These are phyloP conservation scores for Croton laevigatus DNA, from an alignment of 441 rosid genomes.

Conservation along the genomic window DNA sequence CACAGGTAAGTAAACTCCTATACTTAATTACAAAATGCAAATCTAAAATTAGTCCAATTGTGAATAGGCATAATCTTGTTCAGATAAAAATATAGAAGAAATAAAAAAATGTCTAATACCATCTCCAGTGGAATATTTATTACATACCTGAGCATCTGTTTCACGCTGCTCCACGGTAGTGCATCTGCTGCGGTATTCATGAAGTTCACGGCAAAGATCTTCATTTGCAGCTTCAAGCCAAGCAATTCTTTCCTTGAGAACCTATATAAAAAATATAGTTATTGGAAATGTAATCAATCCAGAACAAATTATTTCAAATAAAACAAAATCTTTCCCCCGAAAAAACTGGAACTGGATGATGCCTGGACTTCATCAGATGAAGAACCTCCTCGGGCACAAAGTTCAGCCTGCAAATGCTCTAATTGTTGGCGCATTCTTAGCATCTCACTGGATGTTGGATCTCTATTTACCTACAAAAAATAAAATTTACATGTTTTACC, in stretches of 20 bases:
- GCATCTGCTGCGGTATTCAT: conserved; percentile 75
- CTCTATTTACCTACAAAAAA: conserved; percentile 73
- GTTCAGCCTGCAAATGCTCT: conserved; percentile 94
- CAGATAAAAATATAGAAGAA: neutral
- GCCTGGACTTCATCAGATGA: conserved; percentile 87
- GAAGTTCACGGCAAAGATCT: conserved; percentile 91
- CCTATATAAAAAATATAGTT: conserved; percentile 37
- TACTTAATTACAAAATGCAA: no score
- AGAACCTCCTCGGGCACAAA: conserved; percentile 81
- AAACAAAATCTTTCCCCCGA: neutral
- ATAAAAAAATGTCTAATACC: neutral
- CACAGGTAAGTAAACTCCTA: neutral
- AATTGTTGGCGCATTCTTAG: conserved; percentile 96
- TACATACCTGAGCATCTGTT: conserved; percentile 70
- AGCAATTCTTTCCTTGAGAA: conserved; percentile 86
- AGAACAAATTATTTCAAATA: conserved; percentile 6
- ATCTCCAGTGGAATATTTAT: neutral
- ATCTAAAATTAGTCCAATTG: neutral
- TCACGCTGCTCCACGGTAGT: conserved; percentile 53
- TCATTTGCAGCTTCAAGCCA: conserved; percentile 95
- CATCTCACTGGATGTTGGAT: conserved; percentile 96
- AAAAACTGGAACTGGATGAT: conserved; percentile 4
- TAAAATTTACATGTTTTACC: conserved; percentile 6
- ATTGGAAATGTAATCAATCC: conserved; percentile 11
- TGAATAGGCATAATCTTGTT: conserved; percentile 1